phyloP scores from a whole-genome alignment of 116 monocot genomes.

The Phalaenopsis hybrid region DNA sequence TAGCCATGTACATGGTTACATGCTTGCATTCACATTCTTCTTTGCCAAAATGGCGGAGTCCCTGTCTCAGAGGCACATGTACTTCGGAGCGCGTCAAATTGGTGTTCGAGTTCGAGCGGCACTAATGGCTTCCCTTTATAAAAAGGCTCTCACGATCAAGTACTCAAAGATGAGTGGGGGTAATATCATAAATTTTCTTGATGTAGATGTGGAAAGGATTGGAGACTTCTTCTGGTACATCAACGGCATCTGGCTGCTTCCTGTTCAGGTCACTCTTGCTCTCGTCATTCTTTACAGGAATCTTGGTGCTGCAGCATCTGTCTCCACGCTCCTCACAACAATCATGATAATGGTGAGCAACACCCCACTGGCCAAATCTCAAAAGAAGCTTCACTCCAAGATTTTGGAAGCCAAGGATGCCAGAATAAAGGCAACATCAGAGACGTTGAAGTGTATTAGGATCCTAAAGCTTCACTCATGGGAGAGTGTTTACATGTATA shows the following conservation, averaged over 20 bases:
- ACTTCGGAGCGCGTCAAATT: constrained; percentile 73
- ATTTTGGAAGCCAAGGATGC: constrained; percentile 84
- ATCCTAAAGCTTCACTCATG: constrained; percentile 79
- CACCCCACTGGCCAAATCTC: constrained; percentile 54
- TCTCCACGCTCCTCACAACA: constrained; percentile 49
- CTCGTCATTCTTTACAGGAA: constrained; percentile 52
- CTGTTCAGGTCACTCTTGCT: constrained; percentile 66
- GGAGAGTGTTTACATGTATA: constrained; percentile 58
- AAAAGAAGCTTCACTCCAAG: constrained; percentile 51
- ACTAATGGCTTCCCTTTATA: constrained; percentile 55
- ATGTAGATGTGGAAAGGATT: constrained; percentile 67
- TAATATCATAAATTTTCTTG: constrained; percentile 56
- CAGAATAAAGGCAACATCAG: constrained; percentile 60
- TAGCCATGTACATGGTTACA: constrained; percentile 31
- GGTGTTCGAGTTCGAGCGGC: constrained; percentile 64
- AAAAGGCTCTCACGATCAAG: constrained; percentile 44
- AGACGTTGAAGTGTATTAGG: constrained; percentile 67
- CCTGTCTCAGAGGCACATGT: constrained; percentile 81
- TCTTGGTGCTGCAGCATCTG: constrained; percentile 53
- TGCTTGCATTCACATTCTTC: constrained; percentile 61
- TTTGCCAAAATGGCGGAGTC: constrained; percentile 64
- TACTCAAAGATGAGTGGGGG: constrained; percentile 32
- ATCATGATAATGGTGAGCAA: constrained; percentile 66
- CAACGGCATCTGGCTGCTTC: constrained; percentile 74
- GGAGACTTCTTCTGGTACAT: constrained; percentile 79